These are phyloP conservation scores for Noccaea caerulescens DNA, from an alignment of 345 rosid genomes.

Conservation along the genomic window DNA sequence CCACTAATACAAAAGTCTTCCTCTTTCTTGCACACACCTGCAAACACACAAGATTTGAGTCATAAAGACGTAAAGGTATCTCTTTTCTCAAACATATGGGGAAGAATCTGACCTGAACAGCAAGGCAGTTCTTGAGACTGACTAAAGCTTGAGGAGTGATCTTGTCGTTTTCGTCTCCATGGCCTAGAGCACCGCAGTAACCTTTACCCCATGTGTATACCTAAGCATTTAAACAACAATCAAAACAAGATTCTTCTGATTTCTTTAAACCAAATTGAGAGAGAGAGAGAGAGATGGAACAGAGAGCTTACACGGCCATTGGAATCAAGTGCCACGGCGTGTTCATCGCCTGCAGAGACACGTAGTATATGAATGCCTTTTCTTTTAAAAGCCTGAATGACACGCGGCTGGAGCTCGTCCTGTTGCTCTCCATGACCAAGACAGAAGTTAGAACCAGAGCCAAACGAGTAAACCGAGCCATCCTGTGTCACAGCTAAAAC, in stretches of 20 bases:
- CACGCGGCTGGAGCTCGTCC: constrained; percentile 78
- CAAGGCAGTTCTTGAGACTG: constrained; percentile 65
- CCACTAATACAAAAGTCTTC: constrained; percentile 87
- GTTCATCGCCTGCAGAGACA: constrained; percentile 97
- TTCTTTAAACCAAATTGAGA: constrained; percentile 13
- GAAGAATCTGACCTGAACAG: constrained; percentile 67
- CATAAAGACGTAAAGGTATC: not conserved
- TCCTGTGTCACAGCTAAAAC: constrained; percentile 67
- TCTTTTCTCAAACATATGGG: not conserved
- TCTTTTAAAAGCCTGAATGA: constrained; percentile 73
- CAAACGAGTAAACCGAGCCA: constrained; percentile 84
- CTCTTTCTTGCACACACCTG: constrained; percentile 97
- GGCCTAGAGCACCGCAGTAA: constrained; percentile 96
- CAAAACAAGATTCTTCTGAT: constrained; percentile 12
- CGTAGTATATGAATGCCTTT: constrained; percentile 73
- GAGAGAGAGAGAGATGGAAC: constrained; percentile 2
- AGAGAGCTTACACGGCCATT: constrained; percentile 80
- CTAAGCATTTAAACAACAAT: constrained; percentile 47
- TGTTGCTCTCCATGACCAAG: constrained; percentile 99
- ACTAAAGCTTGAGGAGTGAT: constrained; percentile 68
- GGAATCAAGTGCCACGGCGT: constrained; percentile 93
- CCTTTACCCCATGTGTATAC: constrained; percentile 99
- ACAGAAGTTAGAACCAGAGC: constrained; percentile 87
- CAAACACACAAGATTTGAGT: constrained; percentile 5
- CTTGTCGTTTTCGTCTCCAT: constrained; percentile 95